A percentile compares a stretch with the other conserved stretches of the same genome.
Conservation (phyloP, 1,139 yeast species). For the Debaryomyces coudertii region DNA sequence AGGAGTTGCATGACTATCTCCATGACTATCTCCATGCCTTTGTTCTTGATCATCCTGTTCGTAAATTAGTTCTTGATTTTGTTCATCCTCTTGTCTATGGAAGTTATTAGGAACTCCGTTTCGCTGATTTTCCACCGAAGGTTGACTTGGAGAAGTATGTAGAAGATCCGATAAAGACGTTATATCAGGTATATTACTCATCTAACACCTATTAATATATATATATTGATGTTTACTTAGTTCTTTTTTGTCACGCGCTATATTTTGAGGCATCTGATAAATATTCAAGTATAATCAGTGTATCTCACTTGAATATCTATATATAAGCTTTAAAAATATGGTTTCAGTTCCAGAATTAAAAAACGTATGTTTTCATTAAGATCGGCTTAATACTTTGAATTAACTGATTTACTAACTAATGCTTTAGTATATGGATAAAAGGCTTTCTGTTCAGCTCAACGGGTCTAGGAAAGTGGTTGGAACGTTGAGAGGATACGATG, state of each 20-base stretch:
- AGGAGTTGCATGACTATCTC: too few species aligned
- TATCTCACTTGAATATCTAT: not conserved
- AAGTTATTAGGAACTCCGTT: not conserved
- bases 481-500: conserved; percentile 76
- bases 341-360: conserved; percentile 68
- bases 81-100: not conserved
- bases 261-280: conserved; percentile 1
- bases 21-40: not conserved
- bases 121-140: conserved; percentile 9
- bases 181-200: conserved; percentile 32
- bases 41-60: conserved; percentile 10
- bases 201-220: conserved; percentile 9
- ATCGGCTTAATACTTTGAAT: not conserved
- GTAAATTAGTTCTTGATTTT: conserved; percentile 6
- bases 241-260: conserved; percentile 7
- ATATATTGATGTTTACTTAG: conserved; percentile 7
- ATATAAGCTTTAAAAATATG: conserved; percentile 31
- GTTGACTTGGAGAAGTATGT: conserved; percentile 25
- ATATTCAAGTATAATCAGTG: not conserved
- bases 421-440: conserved; percentile 72
- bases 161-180: conserved; percentile 32
- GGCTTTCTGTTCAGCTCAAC: conserved; percentile 68
- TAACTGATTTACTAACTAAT: conserved; percentile 26
- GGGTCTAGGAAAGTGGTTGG: conserved; percentile 78
- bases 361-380: conserved; percentile 35